Conservation (phyloP, 352 stramenopile genomes). For the Pythium periplocum region DNA sequence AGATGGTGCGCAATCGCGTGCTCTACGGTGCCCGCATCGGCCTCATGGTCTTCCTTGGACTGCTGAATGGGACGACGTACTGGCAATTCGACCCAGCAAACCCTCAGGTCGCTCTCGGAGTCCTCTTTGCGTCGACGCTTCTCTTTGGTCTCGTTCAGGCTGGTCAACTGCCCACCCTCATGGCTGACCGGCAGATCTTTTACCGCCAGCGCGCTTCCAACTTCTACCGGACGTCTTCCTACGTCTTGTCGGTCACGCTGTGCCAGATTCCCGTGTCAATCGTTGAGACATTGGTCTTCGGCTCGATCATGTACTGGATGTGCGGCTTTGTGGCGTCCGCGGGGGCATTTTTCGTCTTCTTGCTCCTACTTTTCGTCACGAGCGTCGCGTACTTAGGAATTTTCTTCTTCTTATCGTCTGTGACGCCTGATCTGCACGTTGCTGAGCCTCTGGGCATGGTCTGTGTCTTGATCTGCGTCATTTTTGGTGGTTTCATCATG, state of each 20-base stretch:
- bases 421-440: no score
- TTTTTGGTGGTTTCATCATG: no score
- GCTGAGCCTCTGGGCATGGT: no score
- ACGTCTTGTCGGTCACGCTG: slow-evolving; percentile 27
- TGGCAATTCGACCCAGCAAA: slow-evolving; percentile 15
- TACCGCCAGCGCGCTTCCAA: slow-evolving; percentile 60
- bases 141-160: slow-evolving; percentile 52
- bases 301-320: slow-evolving; percentile 62
- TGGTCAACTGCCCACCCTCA: slow-evolving; percentile 43
- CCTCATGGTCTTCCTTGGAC: slow-evolving; percentile 18
- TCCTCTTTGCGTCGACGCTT: slow-evolving; percentile 58
- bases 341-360: slow-evolving; percentile 22
- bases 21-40: slow-evolving; percentile 4
- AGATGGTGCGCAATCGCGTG: slow-evolving; percentile 26
- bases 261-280: slow-evolving; percentile 18
- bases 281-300: slow-evolving; percentile 52
- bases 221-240: slow-evolving; percentile 58
- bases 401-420: neutral
- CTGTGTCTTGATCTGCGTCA: no score
- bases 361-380: slow-evolving; percentile 15
- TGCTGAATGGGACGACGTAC: slow-evolving; percentile 21
- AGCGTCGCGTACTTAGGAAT: slow-evolving; percentile 14
- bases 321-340: slow-evolving; percentile 29
- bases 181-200: slow-evolving; percentile 38
- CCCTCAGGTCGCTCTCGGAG: slow-evolving; percentile 25